These are phyloP conservation scores for Neolentinus lepideus DNA, from an alignment of 1,284 basidiomycete genomes.

Conservation along the genomic window DNA sequence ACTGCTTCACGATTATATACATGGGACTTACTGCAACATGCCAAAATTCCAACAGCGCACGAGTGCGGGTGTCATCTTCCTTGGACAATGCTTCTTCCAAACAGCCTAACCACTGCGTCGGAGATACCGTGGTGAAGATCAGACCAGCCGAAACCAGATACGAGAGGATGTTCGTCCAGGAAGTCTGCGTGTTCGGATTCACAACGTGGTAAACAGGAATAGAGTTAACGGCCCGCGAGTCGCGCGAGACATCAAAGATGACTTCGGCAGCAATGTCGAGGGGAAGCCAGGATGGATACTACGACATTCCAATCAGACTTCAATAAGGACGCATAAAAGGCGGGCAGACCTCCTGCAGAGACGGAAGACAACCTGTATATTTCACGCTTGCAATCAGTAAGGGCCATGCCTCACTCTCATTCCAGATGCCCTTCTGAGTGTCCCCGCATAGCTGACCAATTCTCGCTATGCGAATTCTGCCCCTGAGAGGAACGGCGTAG, in stretches of 20 bases:
- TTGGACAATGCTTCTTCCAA: neutral
- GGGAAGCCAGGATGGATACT: neutral
- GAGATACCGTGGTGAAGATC: neutral
- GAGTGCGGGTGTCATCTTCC: neutral
- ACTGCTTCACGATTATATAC: too few species aligned
- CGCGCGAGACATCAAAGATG: neutral
- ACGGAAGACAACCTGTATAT: neutral
- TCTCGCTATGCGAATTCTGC: neutral
- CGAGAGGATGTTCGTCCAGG: neutral
- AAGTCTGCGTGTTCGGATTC: neutral
- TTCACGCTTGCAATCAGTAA: neutral
- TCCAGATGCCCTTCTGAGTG: neutral
- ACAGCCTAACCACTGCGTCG: neutral
- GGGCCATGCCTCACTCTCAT: neutral
- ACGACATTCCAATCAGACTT: neutral
- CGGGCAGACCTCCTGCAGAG: neutral
- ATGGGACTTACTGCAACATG: neutral
- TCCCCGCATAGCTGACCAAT: neutral
- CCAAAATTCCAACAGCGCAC: neutral
- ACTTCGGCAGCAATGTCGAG: neutral
- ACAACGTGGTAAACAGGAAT: neutral
- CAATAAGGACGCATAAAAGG: neutral
- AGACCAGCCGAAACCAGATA: neutral
- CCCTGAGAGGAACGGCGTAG: neutral
- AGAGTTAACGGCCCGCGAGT: neutral